phyloP scores from a whole-genome alignment of 768 basidiomycete genomes.

The Termitomyces sp. region DNA sequence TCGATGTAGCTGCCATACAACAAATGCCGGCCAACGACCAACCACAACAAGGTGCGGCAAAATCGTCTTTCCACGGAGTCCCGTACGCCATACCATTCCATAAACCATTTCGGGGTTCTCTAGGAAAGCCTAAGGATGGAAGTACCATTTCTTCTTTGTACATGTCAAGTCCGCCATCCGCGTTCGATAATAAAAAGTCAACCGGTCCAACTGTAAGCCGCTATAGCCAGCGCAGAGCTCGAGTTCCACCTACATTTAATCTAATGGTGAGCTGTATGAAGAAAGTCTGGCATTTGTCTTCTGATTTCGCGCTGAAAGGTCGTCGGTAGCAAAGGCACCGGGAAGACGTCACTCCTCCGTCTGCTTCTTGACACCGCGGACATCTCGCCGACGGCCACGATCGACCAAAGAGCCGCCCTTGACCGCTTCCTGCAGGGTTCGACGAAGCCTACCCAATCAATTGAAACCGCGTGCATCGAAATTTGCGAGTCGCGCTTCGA shows the following conservation, averaged over 20 bases:
- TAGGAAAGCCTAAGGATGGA: slow-evolving; percentile 41
- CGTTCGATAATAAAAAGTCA: slow-evolving; percentile 55
- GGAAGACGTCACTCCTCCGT: slow-evolving; percentile 80
- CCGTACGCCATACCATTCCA: slow-evolving; percentile 70
- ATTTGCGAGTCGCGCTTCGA: slow-evolving; percentile 83
- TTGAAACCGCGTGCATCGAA: slow-evolving; percentile 70
- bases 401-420: slow-evolving; percentile 63
- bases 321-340: slow-evolving; percentile 74
- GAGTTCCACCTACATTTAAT: slow-evolving; percentile 76
- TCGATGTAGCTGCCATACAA: slow-evolving; percentile 65
- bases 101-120: slow-evolving; percentile 67
- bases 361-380: slow-evolving; percentile 83
- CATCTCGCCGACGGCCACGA: slow-evolving; percentile 70
- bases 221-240: slow-evolving; percentile 59
- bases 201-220: slow-evolving; percentile 36
- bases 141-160: slow-evolving; percentile 67
- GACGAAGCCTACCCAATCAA: slow-evolving; percentile 54
- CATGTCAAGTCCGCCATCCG: slow-evolving; percentile 55
- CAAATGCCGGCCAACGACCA: slow-evolving; percentile 35
- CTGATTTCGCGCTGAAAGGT: slow-evolving; percentile 42
- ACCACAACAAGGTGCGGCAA: slow-evolving; percentile 60
- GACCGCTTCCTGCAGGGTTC: slow-evolving; percentile 60
- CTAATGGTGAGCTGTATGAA: slow-evolving; percentile 55
- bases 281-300: background rate
- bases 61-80: slow-evolving; percentile 56